A percentile compares a stretch with the other conserved stretches of the same genome.
These are phyloP conservation scores for Penicillium sp. DNA, from an alignment of 2,329 filamentous ascomycete genomes.

Conservation along the genomic window DNA sequence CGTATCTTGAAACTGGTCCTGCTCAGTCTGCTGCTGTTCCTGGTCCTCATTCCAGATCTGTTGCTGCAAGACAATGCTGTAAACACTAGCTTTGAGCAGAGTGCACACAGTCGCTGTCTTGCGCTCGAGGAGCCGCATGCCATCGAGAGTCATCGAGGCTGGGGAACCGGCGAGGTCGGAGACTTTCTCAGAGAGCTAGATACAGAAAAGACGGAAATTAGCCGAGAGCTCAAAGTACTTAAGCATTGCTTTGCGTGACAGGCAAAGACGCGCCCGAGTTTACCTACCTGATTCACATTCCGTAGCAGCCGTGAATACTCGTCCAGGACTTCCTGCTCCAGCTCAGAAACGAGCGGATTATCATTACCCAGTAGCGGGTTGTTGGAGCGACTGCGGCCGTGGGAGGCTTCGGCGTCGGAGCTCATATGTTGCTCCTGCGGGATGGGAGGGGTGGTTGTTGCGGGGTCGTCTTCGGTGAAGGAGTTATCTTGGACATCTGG, in stretches of 20 bases:
- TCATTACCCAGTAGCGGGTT: conserved; percentile 41
- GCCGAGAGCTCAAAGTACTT: background rate
- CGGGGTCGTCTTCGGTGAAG: conserved; percentile 18
- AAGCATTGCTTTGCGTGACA: too few relatives aligned
- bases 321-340: conserved; percentile 92
- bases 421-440: conserved; percentile 14
- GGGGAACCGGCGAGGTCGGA: conserved; percentile 60
- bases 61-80: conserved; percentile 97
- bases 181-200: conserved; percentile 42
- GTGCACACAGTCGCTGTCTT: conserved; percentile 96
- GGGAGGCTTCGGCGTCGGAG: conserved; percentile 18
- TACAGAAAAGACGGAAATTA: background rate
- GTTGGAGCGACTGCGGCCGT: conserved; percentile 19
- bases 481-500: conserved; percentile 18
- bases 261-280: background rate
- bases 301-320: conserved; percentile 85
- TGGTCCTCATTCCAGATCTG: conserved; percentile 71
- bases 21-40: conserved; percentile 26
- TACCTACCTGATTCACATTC: conserved; percentile 80
- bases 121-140: conserved; percentile 80
- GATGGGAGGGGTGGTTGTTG: conserved; percentile 17
- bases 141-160: conserved; percentile 74
- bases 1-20: conserved; percentile 23
- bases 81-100: conserved; percentile 94
- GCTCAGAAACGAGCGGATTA: conserved; percentile 58